These are phyloP conservation scores for Pseudogymnoascus destructans DNA, from an alignment of 2,329 filamentous ascomycete species.

Conservation along the genomic window DNA sequence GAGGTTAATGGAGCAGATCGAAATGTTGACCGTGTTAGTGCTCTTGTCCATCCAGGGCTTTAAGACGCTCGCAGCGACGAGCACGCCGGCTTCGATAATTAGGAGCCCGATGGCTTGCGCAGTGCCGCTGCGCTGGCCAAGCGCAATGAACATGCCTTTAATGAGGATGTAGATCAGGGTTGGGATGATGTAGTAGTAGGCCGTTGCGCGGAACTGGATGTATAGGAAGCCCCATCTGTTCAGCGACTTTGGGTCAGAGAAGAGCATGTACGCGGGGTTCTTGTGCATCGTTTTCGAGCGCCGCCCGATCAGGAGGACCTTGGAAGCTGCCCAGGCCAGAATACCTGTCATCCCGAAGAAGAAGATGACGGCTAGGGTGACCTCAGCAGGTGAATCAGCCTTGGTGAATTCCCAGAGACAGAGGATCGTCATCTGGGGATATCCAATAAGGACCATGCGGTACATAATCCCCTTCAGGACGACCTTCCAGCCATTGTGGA, in stretches of 20 bases:
- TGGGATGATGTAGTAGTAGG: slow-evolving; percentile 89
- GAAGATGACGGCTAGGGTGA: slow-evolving; percentile 81
- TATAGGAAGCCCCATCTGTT: slow-evolving; percentile 99
- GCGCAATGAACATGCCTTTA: slow-evolving; percentile 80
- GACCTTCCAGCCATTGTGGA: slow-evolving; percentile 86
- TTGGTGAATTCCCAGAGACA: slow-evolving; percentile 89
- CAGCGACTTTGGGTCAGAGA: slow-evolving; percentile 82
- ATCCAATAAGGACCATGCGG: slow-evolving; percentile 79
- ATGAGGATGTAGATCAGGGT: slow-evolving; percentile 65
- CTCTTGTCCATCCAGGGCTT: slow-evolving; percentile 99
- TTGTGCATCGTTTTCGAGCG: slow-evolving; percentile 85
- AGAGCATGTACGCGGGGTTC: slow-evolving; percentile 93
- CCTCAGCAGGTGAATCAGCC: slow-evolving; percentile 70
- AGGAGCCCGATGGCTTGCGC: slow-evolving; percentile 74
- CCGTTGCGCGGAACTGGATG: slow-evolving; percentile 88
- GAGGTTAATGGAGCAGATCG: slow-evolving; percentile 82
- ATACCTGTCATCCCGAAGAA: slow-evolving; percentile 67
- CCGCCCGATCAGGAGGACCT: slow-evolving; percentile 79
- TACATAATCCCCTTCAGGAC: slow-evolving; percentile 90
- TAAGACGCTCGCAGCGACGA: slow-evolving; percentile 67
- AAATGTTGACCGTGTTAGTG: slow-evolving; percentile 92
- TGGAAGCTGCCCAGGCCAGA: slow-evolving; percentile 74
- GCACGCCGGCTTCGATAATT: slow-evolving; percentile 64
- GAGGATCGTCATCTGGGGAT: slow-evolving; percentile 79
- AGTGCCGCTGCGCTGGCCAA: slow-evolving; percentile 56